Conservation (phyloP, 2,329 filamentous ascomycete genomes). For the Aspergillus fijiensis region DNA sequence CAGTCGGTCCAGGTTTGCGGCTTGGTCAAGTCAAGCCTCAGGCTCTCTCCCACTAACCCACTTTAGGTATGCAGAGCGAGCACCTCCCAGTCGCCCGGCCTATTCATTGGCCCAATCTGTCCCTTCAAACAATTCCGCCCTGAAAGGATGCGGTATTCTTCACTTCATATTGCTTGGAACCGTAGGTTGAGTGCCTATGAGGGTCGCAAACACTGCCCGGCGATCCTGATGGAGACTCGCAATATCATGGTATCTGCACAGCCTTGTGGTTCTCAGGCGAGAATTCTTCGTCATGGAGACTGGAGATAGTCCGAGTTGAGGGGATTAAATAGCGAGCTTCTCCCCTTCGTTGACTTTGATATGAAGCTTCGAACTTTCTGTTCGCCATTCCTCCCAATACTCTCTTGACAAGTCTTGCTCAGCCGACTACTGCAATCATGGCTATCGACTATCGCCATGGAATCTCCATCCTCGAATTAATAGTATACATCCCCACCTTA, state of each 20-base stretch:
- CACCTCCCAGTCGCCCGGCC: not conserved
- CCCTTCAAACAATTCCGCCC: not conserved
- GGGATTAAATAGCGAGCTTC: not conserved
- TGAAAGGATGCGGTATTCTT: not conserved
- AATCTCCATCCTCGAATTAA: constrained; percentile 34
- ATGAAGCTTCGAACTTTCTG: not conserved
- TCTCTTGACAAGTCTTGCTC: not conserved
- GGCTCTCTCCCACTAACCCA: not conserved
- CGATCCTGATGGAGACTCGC: not conserved
- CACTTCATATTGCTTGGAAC: not conserved
- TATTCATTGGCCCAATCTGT: not conserved
- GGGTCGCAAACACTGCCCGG: not conserved
- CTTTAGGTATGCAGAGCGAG: constrained; percentile 2
- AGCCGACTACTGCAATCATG: constrained; percentile 10
- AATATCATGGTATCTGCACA: not conserved
- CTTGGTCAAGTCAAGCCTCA: not conserved
- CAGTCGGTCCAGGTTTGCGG: not conserved
- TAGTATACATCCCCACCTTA: constrained; percentile 38
- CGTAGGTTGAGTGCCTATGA: not conserved
- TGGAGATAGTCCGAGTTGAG: not conserved
- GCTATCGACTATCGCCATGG: constrained; percentile 34
- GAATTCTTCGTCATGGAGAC: not conserved
- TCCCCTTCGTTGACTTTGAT: not conserved
- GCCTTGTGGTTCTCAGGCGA: not conserved
- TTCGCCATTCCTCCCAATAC: not conserved